phyloP scores from a whole-genome alignment of 805 yeast species.

The Wickerhamiella occidentalis region DNA sequence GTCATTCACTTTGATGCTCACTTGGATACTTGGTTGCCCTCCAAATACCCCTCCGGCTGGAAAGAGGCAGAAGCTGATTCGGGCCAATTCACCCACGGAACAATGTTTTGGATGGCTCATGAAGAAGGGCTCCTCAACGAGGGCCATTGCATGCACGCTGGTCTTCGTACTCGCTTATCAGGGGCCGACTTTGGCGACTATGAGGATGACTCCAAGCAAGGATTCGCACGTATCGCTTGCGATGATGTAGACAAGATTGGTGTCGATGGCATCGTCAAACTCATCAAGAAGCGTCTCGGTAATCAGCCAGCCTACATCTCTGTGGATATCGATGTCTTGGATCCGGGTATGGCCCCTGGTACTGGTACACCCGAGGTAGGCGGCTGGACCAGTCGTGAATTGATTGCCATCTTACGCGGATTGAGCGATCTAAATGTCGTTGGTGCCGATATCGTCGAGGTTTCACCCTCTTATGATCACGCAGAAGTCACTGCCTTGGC shows the following conservation, averaged over 20 bases:
- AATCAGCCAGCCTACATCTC: slow-evolving; percentile 61
- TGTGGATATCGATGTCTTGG: slow-evolving; percentile 64
- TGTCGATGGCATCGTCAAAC: slow-evolving; percentile 43
- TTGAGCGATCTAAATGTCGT: slow-evolving; percentile 48
- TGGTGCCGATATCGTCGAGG: slow-evolving; percentile 72
- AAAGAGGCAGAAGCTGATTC: slow-evolving; percentile 34
- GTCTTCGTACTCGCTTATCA: slow-evolving; percentile 59
- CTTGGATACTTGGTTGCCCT: slow-evolving; percentile 75
- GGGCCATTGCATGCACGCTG: slow-evolving; percentile 56
- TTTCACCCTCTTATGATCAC: slow-evolving; percentile 51
- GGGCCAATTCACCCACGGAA: slow-evolving; percentile 64
- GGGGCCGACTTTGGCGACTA: slow-evolving; percentile 51
- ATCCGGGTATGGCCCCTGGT: slow-evolving; percentile 64
- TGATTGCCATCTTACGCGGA: slow-evolving; percentile 46
- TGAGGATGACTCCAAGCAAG: slow-evolving; percentile 52
- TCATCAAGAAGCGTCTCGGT: slow-evolving; percentile 45
- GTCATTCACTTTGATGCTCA: slow-evolving; percentile 80
- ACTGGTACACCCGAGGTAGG: slow-evolving; percentile 74
- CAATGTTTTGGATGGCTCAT: slow-evolving; percentile 73
- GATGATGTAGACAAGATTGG: slow-evolving; percentile 67
- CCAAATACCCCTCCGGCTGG: slow-evolving; percentile 68
- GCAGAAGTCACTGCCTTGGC: slow-evolving; percentile 52
- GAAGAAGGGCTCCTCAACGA: slow-evolving; percentile 52
- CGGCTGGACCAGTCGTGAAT: slow-evolving; percentile 58
- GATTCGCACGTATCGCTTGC: slow-evolving; percentile 56